Base-by-base conservation (phyloP, 768 basidiomycete genomes). In the Hirschioporus abietinus region DNA sequence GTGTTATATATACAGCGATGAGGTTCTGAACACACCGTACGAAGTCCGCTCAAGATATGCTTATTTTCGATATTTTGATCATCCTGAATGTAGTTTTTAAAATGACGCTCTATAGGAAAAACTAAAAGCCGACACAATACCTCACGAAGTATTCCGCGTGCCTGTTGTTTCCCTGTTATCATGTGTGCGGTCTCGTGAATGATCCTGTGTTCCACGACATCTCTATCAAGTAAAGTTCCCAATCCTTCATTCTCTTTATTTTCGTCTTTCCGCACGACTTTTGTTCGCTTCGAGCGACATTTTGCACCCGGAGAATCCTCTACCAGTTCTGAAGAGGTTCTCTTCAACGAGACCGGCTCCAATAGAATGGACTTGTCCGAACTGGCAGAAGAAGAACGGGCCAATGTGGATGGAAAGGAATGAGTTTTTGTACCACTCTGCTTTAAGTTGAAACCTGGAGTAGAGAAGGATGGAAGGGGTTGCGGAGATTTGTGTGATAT, bases 1-100 rank as follows among this genome's bases (percentile, higher is more conserved):
- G 76, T 73, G 58, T 58, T 64, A 10, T 64, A 8, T 30, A 30
- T 30, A n/a, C 24, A 25, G 27, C 2, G 35, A 27, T 36, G 23
- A 52, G 2, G 42, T 52, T 10, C 42, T 15, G 42, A 10, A 20
- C 42, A 3, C 12, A 52, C 42, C 3, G 15, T 52, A 20, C 42
- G 42, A 52, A 52, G 42, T 52, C 42, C 42, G 12, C 42, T 52
- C 12, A 10, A 52, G 42, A 52, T 15, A 52, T 52, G 12, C 3
- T 52, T 52, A 52, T 52, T 20, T 52, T 12, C 42, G 20, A 52
- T 3, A 10, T 52, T 52, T 10, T 30, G 30, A 1, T 52, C 42
- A 52, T 15, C 42, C 42, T 12, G 42, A 52, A 52, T 52, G 42
- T 3, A 52, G 42, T 52, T 52, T 52, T 52, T 1, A 6, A 52